Base-by-base conservation (phyloP, 495 filamentous ascomycete species). In the Filosporella fistucella region DNA sequence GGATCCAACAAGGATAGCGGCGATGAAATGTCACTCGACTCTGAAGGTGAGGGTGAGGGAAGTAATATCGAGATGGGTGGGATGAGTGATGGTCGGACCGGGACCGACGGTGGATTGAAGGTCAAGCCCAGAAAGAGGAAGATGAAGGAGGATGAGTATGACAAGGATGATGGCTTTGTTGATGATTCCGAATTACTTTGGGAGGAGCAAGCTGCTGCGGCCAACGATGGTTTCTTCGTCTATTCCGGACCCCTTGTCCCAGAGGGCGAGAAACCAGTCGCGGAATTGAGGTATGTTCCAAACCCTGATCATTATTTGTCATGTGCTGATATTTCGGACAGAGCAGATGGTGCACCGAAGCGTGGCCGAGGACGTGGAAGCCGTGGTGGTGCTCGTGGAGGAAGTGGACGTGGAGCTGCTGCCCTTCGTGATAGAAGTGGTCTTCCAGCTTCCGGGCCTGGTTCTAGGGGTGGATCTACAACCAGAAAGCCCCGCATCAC, bases 161-260 rank as follows among this genome's bases (percentile, higher is more conserved):
- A 96, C 66, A 89, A 89, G 53, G 88, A 93, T 43, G 93, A 98
- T 59, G 91, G 90, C 26, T 98, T 98, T 62, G 91, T 98, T 45
- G 93, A 98, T 61, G 93, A 98, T 64, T 91, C 88, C 12, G 93
- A 98, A 60, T 59, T 96, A 68, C 77, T 91, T 7, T 98, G 91
- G 89, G 89, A 97, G 67, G 88, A 95, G 64, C 87, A 91, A 62
- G 91, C 93, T 17, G 88, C 90, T 14, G 89, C 90, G 17, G 91
- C 87, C 45, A 87, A 90, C 54, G 94, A 97, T 68, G 86, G 88
- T 4, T 93, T 91, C 67, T 91, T 91, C 57, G 88, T 91, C 17
- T 90, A 93, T 63, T 85, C 84, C 55, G 86, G 90, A 33, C 88
- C 90, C 24, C 67, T 96, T 50, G 75, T 96, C 11, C 85, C 84